Base-by-base conservation (phyloP, 768 basidiomycete genomes). In the Cystobasidium ongulense region DNA sequence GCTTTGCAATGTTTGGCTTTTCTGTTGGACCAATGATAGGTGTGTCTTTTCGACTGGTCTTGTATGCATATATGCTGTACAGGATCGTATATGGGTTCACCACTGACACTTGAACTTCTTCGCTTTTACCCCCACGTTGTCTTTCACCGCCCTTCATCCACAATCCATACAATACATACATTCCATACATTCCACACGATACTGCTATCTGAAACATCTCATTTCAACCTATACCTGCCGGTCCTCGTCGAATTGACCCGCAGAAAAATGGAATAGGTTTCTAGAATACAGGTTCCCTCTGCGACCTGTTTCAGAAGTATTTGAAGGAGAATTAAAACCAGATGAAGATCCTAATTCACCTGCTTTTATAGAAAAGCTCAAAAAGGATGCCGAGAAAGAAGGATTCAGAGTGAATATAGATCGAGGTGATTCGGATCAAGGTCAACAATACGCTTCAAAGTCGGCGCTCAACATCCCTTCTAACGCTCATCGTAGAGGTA, bases 281-380 rank as follows among this genome's bases (percentile, higher is more conserved):
- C 54, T 71, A 5, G 68, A 71, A 54, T 61, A 57, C n/a, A 46
- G 68, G 18, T 71, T 71, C 35, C 68, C 68, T 11, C 29, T 71
- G 31, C 68, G 68, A 10, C 68, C 68, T 1, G 36, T 43, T 17
- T 11, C 68, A 38, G 31, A 54, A 35, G 68, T 71, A 25, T 71
- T 71, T 46, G 53, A 41, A 36, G 33, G 41, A 65, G 90, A 85
- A 63, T 89, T 92, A 27, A 92, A 90, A 91, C 80, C 93, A 75
- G 91, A 93, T 76, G 90, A 93, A 65, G 90, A 90, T 82, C 88
- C 88, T 85, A 91, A 94, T 77, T 92, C 92, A 4, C 92, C 93
- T 0, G 91, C 92, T 41, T 94, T 89, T 79, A 88, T 54, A 15
- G 70, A 74, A 53, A 68, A 74, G 15, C 35, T 75, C 36, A 59